Conservation (phyloP, 306 rosid species). For the Dryas alaskensis region DNA sequence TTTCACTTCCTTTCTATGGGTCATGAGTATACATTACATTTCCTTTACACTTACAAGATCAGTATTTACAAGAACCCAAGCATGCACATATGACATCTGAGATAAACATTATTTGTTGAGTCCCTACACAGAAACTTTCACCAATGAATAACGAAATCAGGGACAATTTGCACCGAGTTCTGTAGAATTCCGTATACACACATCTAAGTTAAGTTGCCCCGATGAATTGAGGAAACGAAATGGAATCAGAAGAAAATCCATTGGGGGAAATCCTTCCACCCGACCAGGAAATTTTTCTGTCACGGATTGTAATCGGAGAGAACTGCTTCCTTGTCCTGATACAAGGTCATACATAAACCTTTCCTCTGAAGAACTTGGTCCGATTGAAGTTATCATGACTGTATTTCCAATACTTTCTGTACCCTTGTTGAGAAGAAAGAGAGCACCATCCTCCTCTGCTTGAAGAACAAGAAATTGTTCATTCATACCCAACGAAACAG, state of each 20-base stretch:
- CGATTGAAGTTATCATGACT: constrained; percentile 32
- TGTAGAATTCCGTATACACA: constrained; percentile 34
- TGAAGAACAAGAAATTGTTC: constrained; percentile 37
- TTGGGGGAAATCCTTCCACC: constrained; percentile 27
- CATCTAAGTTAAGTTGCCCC: constrained; percentile 34
- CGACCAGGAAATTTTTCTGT: constrained; percentile 26
- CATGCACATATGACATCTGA: background rate
- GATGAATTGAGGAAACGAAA: constrained; percentile 29
- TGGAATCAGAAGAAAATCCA: constrained; percentile 45
- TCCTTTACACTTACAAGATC: background rate
- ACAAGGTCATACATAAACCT: constrained; percentile 29
- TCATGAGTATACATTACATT: background rate
- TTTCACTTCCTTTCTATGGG: background rate
- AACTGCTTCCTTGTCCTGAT: constrained; percentile 29
- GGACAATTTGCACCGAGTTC: constrained; percentile 23
- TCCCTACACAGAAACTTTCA: background rate
- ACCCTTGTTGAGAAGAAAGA: constrained; percentile 36
- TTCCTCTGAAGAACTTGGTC: constrained; percentile 28
- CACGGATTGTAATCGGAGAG: constrained; percentile 29
- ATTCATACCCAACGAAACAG: constrained; percentile 22
- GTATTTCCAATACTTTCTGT: constrained; percentile 22
- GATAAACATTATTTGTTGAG: background rate
- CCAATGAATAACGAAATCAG: background rate
- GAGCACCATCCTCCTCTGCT: constrained; percentile 38
- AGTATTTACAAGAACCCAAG: background rate